Evolutionary conservation across 495 filamentous ascomycete genomes (phyloP).

Genomic region (Hapsidospora chrysogenum): DNA sequence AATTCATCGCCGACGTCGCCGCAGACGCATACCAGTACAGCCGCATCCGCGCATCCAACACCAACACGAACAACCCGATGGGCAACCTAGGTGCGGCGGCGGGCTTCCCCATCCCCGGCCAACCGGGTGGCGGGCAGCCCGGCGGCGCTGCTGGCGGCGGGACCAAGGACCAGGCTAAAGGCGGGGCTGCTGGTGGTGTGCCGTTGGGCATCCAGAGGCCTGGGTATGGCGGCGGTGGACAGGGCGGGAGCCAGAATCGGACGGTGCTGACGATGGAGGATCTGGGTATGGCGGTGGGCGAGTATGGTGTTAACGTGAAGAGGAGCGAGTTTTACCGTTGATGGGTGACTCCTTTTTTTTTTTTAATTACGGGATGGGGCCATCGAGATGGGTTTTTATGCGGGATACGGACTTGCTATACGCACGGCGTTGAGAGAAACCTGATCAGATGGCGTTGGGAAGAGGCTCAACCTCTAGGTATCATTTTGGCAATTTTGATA

Average conservation of each 20-base stretch:
- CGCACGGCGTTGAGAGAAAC: slow-evolving; percentile 2
- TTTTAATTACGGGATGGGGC: no score
- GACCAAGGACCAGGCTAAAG: slow-evolving; percentile 37
- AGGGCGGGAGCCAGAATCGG: slow-evolving; percentile 75
- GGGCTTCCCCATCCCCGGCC: slow-evolving; percentile 46
- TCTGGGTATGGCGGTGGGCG: slow-evolving; percentile 88
- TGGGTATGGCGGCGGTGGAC: slow-evolving; percentile 84
- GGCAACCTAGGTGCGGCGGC: slow-evolving; percentile 67
- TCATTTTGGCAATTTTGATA: no score
- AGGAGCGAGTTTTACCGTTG: slow-evolving; percentile 93
- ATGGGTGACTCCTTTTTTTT: no score
- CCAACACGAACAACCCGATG: slow-evolving; percentile 74
- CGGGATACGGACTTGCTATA: not conserved
- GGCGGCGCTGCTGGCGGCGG: slow-evolving; percentile 9
- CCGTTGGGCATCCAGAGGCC: slow-evolving; percentile 78
- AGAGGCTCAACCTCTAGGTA: not conserved
- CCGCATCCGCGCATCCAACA: slow-evolving; percentile 83
- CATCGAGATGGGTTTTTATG: no score
- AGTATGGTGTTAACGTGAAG: slow-evolving; percentile 95
- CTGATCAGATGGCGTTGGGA: slow-evolving; percentile 1
- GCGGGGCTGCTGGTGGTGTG: slow-evolving; percentile 18
- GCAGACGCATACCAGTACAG: slow-evolving; percentile 96
- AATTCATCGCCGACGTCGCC: slow-evolving; percentile 94
- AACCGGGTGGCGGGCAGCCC: slow-evolving; percentile 25
- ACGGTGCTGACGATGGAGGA: slow-evolving; percentile 99